phyloP scores from a whole-genome alignment of 352 stramenopile species.

The Globisporangium abappressorium region DNA sequence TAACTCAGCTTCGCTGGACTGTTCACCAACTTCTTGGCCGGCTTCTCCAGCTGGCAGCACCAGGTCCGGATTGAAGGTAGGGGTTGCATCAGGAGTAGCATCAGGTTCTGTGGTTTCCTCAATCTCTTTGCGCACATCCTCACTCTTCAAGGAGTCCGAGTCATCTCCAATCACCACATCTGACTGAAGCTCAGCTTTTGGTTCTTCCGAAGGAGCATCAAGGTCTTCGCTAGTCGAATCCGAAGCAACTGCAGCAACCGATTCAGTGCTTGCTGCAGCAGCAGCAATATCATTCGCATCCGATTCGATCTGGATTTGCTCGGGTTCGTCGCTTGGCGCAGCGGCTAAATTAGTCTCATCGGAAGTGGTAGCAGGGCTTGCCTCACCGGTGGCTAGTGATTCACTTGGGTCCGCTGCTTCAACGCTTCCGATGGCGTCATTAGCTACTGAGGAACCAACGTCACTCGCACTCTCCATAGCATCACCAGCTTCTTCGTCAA shows the following conservation, averaged over 20 bases:
- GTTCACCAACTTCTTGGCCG: not conserved
- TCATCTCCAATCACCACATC: not conserved
- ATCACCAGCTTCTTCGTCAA: not conserved
- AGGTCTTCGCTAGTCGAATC: not conserved
- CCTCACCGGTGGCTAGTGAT: not conserved
- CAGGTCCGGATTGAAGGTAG: too few species aligned
- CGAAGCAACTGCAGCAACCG: not conserved
- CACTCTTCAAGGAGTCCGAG: not conserved
- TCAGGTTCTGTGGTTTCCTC: not conserved
- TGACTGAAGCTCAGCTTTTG: not conserved
- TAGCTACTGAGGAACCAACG: not conserved
- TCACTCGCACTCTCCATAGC: not conserved
- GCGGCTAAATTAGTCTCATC: not conserved
- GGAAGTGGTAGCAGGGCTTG: not conserved
- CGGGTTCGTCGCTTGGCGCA: not conserved
- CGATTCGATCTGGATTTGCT: not conserved
- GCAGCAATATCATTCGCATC: not conserved
- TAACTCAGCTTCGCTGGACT: not conserved
- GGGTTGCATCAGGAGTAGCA: not conserved
- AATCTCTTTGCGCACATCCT: not conserved
- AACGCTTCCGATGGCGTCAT: slow-evolving; percentile 7
- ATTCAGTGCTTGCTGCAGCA: not conserved
- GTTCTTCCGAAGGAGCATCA: not conserved
- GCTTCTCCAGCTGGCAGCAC: not conserved
- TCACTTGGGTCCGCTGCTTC: not conserved